phyloP scores from a whole-genome alignment of 1,284 basidiomycete species.

The Rhodotorula mucilaginosa region DNA sequence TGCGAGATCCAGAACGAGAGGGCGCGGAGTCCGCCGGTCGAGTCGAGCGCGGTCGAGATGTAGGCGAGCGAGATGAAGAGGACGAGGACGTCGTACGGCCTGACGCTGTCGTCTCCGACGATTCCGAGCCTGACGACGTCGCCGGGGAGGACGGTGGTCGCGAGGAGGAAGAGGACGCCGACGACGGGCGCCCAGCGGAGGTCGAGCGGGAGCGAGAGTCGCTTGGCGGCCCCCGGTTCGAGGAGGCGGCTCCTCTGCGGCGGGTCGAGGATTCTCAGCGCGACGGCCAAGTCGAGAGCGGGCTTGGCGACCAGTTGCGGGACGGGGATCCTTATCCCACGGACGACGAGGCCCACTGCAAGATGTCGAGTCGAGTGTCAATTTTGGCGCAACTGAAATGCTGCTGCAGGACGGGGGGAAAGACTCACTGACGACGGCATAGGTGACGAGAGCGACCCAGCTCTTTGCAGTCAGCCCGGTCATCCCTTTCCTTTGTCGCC shows the following conservation, averaged over 20 bases:
- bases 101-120: slow-evolving; percentile 67
- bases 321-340: slow-evolving; percentile 60
- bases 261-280: slow-evolving; percentile 44
- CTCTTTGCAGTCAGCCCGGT: slow-evolving; percentile 32
- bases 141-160: slow-evolving; percentile 67
- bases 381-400: too few species aligned
- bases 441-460: slow-evolving; percentile 58
- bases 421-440: slow-evolving; percentile 67
- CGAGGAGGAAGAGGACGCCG: slow-evolving; percentile 74
- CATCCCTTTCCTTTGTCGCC: slow-evolving; percentile 1
- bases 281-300: slow-evolving; percentile 33
- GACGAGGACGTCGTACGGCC: slow-evolving; percentile 89
- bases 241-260: background rate
- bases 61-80: slow-evolving; percentile 91
- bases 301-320: slow-evolving; percentile 44
- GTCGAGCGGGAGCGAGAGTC: slow-evolving; percentile 58
- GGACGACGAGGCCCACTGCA: slow-evolving; percentile 64
- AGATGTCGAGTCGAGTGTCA: background rate
- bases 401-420: background rate
- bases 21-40: slow-evolving; percentile 79
- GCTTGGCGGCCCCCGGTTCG: slow-evolving; percentile 11
- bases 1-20: slow-evolving; percentile 84
- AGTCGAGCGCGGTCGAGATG: slow-evolving; percentile 87
- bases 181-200: slow-evolving; percentile 69
- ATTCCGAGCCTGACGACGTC: slow-evolving; percentile 65